A percentile compares a stretch with the other conserved stretches of the same genome.
These are phyloP conservation scores for Phytopythium aichiense DNA, from an alignment of 352 stramenopile species.

Conservation along the genomic window DNA sequence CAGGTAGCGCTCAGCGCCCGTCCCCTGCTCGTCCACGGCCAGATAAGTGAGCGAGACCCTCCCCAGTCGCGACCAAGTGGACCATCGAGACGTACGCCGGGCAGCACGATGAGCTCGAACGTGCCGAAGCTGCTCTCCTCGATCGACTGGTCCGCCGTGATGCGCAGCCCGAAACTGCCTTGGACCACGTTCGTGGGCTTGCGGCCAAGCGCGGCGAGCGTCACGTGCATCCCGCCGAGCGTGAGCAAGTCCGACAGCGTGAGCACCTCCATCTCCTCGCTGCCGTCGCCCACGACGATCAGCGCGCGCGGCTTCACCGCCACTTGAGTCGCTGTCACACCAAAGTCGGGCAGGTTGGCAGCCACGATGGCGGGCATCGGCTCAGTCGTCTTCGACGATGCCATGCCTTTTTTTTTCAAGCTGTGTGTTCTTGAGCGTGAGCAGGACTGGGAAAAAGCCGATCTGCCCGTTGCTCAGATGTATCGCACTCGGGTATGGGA, in stretches of 20 bases:
- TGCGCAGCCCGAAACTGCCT: constrained; percentile 52
- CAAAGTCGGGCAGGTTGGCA: background rate
- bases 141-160: constrained; percentile 59
- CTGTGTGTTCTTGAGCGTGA: background rate
- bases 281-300: constrained; percentile 55
- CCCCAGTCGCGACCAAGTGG: background rate
- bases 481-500: too few relatives aligned
- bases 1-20: constrained; percentile 32
- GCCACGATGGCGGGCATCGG: background rate
- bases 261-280: constrained; percentile 65
- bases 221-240: constrained; percentile 54
- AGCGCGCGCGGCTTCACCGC: constrained; percentile 59
- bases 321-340: constrained; percentile 8
- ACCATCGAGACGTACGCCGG: constrained; percentile 34
- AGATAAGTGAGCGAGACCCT: constrained; percentile 1
- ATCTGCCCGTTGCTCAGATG: background rate
- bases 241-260: constrained; percentile 58
- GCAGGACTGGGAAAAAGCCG: background rate
- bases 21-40: constrained; percentile 22
- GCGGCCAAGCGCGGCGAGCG: constrained; percentile 41
- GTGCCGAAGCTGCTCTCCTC: constrained; percentile 58
- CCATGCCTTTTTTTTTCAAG: background rate
- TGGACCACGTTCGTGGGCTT: constrained; percentile 62
- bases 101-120: constrained; percentile 71
- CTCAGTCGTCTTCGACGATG: background rate